Conservation (phyloP, 352 stramenopile genomes). For the Thraustochytrium striatum region DNA sequence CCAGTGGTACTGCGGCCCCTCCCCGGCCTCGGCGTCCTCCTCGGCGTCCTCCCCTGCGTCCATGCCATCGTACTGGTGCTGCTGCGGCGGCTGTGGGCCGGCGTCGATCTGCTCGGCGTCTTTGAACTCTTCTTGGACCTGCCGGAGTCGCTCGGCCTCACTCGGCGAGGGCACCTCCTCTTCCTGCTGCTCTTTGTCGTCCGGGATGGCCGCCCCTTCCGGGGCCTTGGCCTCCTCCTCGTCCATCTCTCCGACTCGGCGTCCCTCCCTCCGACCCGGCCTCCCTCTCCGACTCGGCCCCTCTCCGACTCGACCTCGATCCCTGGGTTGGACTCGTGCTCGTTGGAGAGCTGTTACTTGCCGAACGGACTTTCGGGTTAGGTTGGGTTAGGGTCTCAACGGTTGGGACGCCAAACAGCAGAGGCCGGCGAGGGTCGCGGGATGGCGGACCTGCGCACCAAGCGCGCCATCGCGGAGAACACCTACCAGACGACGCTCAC, state of each 20-base stretch:
- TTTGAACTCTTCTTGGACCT: background rate
- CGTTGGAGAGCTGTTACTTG: too few species aligned
- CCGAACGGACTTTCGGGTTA: too few species aligned
- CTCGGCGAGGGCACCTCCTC: too few species aligned
- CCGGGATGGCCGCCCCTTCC: background rate
- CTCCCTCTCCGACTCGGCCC: too few species aligned
- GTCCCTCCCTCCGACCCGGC: background rate
- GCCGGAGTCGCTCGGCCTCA: too few species aligned
- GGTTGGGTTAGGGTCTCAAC: too few species aligned
- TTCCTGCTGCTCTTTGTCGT: too few species aligned
- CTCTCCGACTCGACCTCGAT: too few species aligned
- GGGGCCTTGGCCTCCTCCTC: background rate
- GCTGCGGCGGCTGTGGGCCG: background rate
- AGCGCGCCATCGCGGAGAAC: constrained; percentile 34
- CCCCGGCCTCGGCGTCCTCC: background rate
- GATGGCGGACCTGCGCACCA: constrained; percentile 40
- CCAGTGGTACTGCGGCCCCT: background rate
- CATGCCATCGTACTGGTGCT: background rate
- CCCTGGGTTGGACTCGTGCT: too few species aligned
- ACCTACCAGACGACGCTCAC: constrained; percentile 47
- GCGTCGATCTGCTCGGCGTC: background rate
- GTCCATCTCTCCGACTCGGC: too few species aligned
- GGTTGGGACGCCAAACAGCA: background rate
- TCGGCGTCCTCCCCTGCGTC: background rate
- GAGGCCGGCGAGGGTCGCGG: too few species aligned